phyloP scores from a whole-genome alignment of 2,329 filamentous ascomycete species.

The Aureobasidium pullulans region DNA sequence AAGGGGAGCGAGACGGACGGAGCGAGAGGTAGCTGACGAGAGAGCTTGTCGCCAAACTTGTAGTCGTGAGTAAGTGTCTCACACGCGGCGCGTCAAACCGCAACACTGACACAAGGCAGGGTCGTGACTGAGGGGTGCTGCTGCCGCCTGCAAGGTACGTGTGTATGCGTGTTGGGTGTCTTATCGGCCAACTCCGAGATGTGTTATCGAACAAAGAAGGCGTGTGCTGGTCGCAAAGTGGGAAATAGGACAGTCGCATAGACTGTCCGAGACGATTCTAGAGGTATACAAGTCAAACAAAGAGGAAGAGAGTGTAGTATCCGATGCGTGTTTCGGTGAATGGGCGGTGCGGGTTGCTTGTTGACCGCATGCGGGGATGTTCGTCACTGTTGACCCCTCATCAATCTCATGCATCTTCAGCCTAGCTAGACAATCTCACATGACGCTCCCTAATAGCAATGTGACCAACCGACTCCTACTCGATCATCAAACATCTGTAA shows the following conservation, averaged over 20 bases:
- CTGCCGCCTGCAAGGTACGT: background rate
- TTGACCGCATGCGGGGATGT: background rate
- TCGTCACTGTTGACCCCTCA: too few relatives aligned
- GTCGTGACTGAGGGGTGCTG: background rate
- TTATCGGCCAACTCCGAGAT: conserved; percentile 1
- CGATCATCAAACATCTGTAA: too few relatives aligned
- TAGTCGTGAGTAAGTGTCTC: background rate
- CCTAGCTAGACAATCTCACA: too few relatives aligned
- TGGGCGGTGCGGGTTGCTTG: background rate
- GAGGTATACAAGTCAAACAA: background rate
- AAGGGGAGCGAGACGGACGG: background rate
- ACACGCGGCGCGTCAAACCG: background rate
- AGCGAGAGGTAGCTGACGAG: background rate
- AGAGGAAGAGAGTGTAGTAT: background rate
- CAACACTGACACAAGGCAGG: background rate
- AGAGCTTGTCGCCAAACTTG: background rate
- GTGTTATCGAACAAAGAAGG: background rate
- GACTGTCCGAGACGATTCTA: conserved; percentile 4
- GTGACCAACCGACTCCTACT: too few relatives aligned
- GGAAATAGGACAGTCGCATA: conserved; percentile 3
- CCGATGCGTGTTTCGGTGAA: too few relatives aligned
- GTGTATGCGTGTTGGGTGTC: background rate
- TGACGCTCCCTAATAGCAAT: too few relatives aligned
- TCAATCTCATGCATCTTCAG: too few relatives aligned
- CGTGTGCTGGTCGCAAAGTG: background rate